Evolutionary conservation across 2,329 filamentous ascomycete genomes (phyloP), one percentile per base, ranked within the genome.

Genomic region (Diaporthe ilicicola): DNA sequence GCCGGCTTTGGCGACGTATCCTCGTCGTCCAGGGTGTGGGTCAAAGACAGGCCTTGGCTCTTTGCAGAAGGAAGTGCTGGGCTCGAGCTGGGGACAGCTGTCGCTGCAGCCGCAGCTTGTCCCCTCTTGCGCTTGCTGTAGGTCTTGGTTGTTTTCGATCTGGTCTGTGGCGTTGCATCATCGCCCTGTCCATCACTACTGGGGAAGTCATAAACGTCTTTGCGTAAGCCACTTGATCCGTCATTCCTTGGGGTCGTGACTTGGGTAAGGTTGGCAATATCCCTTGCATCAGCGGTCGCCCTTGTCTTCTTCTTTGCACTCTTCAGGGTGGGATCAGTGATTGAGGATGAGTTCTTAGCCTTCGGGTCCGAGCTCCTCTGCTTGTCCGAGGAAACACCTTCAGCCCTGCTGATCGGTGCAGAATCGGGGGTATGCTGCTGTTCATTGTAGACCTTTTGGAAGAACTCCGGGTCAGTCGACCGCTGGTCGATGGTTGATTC

Each of bases 401-500:
- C 44, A 13, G 42, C 46, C 24, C 70, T 51, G 10, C 17, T 59
- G 24, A 50, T 27, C n/a, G 44, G 54, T 12, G 50, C 39, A 27
- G 70, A 46, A n/a, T 72, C 46, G 5, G 54, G 46, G 5, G 79
- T 79, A 42, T 79, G 78, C 48, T 81, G 80, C 74, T 87, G 84
- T 59, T 86, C 83, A 27, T 85, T 79, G 70, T 86, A 87, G 12
- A 88, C 75, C 62, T 78, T 80, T 56, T 82, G 82, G 72, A 88
- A 88, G 73, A 86, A 84, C 0, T 79, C 81, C 1, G 82, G 80
- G 70, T 88, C 84, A 1, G 86, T 88, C 19, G 85, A 87, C 27
- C 76, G 79, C 67, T 76, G 76, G 68, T 74, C 73, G 10, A 66
- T 56, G 56, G 46, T 46, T 46, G 42, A 70, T 69, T 37, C 68